A percentile compares a stretch with the other conserved stretches of the same genome.
Conservation (phyloP, 2,329 filamentous ascomycete genomes). For the Neocucurbitaria cava region DNA sequence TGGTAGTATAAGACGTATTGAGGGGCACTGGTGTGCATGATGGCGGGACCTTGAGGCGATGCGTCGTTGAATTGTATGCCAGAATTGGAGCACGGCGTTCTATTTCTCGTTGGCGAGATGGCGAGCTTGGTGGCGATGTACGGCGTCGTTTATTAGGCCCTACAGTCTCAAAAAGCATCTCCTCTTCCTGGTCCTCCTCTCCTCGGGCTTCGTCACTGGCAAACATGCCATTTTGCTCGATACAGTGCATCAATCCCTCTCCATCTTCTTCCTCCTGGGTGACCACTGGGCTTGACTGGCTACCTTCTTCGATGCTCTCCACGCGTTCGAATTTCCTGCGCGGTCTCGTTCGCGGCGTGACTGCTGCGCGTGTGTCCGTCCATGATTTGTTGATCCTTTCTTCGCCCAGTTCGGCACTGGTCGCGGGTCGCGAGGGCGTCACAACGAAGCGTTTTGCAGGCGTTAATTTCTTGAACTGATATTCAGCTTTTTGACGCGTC, state of each 20-base stretch:
- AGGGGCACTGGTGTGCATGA: conserved; percentile 22
- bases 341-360: conserved; percentile 24
- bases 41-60: conserved; percentile 35
- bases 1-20: neutral
- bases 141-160: conserved; percentile 36
- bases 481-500: neutral
- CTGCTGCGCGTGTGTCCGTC: conserved; percentile 2
- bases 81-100: conserved; percentile 18
- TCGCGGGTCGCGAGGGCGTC: conserved; percentile 17
- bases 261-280: conserved; percentile 6
- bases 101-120: conserved; percentile 4
- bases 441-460: conserved; percentile 45
- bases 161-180: conserved; percentile 33
- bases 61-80: conserved; percentile 16
- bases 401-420: conserved; percentile 1
- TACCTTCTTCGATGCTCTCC: conserved; percentile 44
- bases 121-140: conserved; percentile 17
- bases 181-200: conserved; percentile 22
- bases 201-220: conserved; percentile 7
- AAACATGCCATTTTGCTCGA: conserved; percentile 17
- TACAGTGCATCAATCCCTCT: conserved; percentile 11
- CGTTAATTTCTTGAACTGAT: conserved; percentile 25
- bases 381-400: conserved; percentile 3
- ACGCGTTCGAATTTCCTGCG: conserved; percentile 29
- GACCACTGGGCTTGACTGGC: conserved; percentile 28